Evolutionary conservation across 208 protist species (phyloP).

Genomic region (Trypanosoma theileri): DNA sequence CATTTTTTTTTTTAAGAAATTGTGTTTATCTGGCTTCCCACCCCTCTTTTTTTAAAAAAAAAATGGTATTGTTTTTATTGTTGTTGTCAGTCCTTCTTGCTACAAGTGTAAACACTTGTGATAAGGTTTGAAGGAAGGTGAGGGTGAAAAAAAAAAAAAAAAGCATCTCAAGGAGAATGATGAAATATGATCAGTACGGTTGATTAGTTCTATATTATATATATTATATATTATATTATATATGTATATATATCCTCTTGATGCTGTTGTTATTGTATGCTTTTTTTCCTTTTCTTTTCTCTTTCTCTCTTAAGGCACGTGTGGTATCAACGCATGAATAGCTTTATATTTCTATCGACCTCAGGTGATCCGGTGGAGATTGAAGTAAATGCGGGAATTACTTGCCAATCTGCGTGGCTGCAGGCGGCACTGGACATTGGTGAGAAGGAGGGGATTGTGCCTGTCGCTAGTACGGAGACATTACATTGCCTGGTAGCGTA

Average conservation of each 20-base stretch:
- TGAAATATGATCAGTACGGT: too few species aligned
- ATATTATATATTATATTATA: too few species aligned
- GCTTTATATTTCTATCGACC: constrained; percentile 36
- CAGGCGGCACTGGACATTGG: constrained; percentile 38
- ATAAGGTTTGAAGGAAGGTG: too few species aligned
- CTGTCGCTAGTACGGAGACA: constrained; percentile 33
- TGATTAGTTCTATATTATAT: too few species aligned
- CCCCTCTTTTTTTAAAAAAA: too few species aligned
- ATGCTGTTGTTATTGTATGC: not conserved
- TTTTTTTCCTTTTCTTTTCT: not conserved
- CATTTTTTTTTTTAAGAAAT: too few species aligned
- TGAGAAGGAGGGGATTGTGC: constrained; percentile 44
- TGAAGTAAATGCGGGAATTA: constrained; percentile 14
- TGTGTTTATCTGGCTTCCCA: too few species aligned
- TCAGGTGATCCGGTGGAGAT: constrained; percentile 17
- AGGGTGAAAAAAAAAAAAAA: too few species aligned
- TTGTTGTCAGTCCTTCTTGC: too few species aligned
- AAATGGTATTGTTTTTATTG: too few species aligned
- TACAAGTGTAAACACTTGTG: too few species aligned
- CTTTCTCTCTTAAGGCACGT: not conserved
- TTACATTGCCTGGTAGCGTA: constrained; percentile 47
- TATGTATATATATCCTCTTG: not conserved
- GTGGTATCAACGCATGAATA: not conserved
- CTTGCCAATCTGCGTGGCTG: constrained; percentile 39
- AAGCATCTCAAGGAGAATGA: too few species aligned